Evolutionary conservation across 2,329 filamentous ascomycete species (phyloP).

Genomic region (Aspergillus sojae): DNA sequence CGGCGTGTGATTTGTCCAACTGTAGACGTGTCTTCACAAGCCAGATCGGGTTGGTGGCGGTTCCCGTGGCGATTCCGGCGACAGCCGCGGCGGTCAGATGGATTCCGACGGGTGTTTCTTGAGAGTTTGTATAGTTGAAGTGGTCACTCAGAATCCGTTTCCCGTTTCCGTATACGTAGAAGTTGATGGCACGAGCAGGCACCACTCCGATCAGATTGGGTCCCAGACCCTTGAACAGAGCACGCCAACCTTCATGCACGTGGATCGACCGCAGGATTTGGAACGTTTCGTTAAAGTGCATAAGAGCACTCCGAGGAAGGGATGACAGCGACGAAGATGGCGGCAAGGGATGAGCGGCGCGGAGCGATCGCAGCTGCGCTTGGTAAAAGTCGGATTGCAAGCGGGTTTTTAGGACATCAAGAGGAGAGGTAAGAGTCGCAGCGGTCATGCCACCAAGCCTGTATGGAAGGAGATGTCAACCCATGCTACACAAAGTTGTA

Average conservation of each 20-base stretch:
- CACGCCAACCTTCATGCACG: conserved; percentile 77
- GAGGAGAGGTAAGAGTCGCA: conserved; percentile 86
- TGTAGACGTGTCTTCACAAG: conserved; percentile 91
- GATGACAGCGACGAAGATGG: conserved; percentile 57
- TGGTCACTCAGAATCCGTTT: conserved; percentile 78
- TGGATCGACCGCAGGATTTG: conserved; percentile 83
- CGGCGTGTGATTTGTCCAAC: conserved; percentile 81
- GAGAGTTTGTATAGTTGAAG: conserved; percentile 46
- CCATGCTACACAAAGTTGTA: background rate
- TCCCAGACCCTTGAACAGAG: conserved; percentile 89
- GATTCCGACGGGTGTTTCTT: conserved; percentile 68
- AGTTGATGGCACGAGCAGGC: conserved; percentile 88
- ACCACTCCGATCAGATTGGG: conserved; percentile 90
- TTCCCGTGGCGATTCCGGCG: conserved; percentile 83
- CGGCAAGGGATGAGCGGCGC: conserved; percentile 59
- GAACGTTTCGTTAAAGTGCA: conserved; percentile 67
- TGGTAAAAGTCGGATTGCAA: conserved; percentile 96
- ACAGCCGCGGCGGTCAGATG: conserved; percentile 75
- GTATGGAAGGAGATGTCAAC: conserved; percentile 4
- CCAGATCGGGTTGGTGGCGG: conserved; percentile 95
- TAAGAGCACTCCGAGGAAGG: conserved; percentile 63
- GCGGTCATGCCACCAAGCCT: conserved; percentile 90
- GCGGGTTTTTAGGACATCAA: conserved; percentile 91
- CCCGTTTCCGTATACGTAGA: conserved; percentile 89
- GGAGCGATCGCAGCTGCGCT: conserved; percentile 68